Percentiles rank a stretch among this genome's conserved stretches.
Evolutionary conservation across 768 basidiomycete species (phyloP).

Genomic region (Suillus sp.): DNA sequence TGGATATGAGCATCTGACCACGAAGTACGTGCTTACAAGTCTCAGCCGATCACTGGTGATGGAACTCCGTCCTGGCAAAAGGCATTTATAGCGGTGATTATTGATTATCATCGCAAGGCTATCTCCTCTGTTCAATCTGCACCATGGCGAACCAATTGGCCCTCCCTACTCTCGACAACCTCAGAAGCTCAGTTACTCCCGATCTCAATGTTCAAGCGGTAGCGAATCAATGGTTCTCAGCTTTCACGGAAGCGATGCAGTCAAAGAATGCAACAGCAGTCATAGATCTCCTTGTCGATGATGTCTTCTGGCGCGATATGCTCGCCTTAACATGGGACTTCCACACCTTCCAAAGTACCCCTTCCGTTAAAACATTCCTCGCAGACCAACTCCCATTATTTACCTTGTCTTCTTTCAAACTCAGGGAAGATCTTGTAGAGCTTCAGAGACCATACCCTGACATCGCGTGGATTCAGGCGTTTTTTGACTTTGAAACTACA

Average conservation of each 20-base stretch:
- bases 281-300: slow-evolving; percentile 34
- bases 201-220: slow-evolving; percentile 40
- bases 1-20: neutral
- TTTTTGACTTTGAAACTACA: slow-evolving; percentile 47
- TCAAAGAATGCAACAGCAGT: slow-evolving; percentile 39
- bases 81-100: slow-evolving; percentile 3
- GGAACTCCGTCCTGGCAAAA: neutral
- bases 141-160: slow-evolving; percentile 2
- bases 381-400: slow-evolving; percentile 42
- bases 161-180: slow-evolving; percentile 29
- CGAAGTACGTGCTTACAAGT: neutral
- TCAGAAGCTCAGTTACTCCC: slow-evolving; percentile 28
- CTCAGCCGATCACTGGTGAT: neutral
- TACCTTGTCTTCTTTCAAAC: slow-evolving; percentile 26
- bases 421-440: slow-evolving; percentile 22
- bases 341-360: slow-evolving; percentile 52
- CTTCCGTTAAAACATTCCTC: slow-evolving; percentile 46
- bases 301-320: slow-evolving; percentile 59
- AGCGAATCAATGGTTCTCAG: slow-evolving; percentile 44
- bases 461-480: slow-evolving; percentile 44
- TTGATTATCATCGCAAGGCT: too few relatives aligned
- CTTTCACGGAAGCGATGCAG: slow-evolving; percentile 38
- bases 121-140: neutral
- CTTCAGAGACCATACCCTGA: slow-evolving; percentile 37
- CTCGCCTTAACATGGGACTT: slow-evolving; percentile 68